These are phyloP conservation scores for Colletotrichum magnum DNA, from an alignment of 2,329 filamentous ascomycete genomes.

Conservation along the genomic window DNA sequence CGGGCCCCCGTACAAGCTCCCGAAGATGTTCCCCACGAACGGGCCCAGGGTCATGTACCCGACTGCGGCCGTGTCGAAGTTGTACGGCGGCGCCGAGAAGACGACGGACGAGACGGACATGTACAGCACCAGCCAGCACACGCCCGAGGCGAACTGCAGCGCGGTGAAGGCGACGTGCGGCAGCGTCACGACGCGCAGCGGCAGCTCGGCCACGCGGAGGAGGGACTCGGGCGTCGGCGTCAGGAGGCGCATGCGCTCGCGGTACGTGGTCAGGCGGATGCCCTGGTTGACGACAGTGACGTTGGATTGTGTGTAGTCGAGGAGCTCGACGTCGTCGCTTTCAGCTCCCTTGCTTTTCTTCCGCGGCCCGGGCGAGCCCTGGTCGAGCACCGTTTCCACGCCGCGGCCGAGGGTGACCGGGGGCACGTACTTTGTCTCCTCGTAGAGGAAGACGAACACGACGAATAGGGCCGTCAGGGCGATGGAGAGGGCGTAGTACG, in stretches of 20 bases:
- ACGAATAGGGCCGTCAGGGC: slow-evolving; percentile 43
- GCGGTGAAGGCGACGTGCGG: slow-evolving; percentile 56
- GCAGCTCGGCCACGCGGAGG: slow-evolving; percentile 37
- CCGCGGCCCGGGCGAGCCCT: neutral
- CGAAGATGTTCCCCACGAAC: slow-evolving; percentile 55
- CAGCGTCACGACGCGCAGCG: slow-evolving; percentile 30
- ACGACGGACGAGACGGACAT: slow-evolving; percentile 48
- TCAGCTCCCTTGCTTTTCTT: neutral
- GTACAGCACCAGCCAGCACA: slow-evolving; percentile 55
- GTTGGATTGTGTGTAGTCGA: slow-evolving; percentile 9
- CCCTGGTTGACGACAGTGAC: neutral
- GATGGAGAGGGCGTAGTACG: slow-evolving; percentile 47
- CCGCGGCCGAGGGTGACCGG: slow-evolving; percentile 36
- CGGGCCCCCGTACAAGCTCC: slow-evolving; percentile 52
- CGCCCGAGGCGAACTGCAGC: slow-evolving; percentile 55
- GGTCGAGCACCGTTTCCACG: slow-evolving; percentile 30
- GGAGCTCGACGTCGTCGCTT: no score
- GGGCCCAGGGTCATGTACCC: slow-evolving; percentile 47
- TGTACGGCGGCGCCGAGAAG: slow-evolving; percentile 50
- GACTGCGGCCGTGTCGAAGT: slow-evolving; percentile 44
- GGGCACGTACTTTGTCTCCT: slow-evolving; percentile 50
- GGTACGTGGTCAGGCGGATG: slow-evolving; percentile 40
- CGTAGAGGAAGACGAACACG: slow-evolving; percentile 44
- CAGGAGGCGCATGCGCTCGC: slow-evolving; percentile 43
- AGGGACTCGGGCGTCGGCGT: slow-evolving; percentile 41